Base-by-base conservation (phyloP, 805 yeast genomes). In the Barnettozyma botsteinii region DNA sequence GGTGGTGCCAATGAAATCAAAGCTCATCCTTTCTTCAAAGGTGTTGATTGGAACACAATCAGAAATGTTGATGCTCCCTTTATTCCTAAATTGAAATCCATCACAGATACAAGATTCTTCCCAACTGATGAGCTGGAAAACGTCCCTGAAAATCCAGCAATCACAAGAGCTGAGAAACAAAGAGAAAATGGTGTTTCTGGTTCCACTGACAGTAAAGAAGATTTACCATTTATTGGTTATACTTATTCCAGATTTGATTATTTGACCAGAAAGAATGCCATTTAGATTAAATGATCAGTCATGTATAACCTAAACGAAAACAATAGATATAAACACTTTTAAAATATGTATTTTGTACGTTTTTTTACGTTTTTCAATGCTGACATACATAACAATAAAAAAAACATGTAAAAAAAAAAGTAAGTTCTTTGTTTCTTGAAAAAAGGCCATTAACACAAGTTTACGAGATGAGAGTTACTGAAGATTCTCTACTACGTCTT, bases 91-190 rank as follows among this genome's bases (percentile, higher is more conserved):
- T 72, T 93, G 57, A 77, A 88, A 51, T 83, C 95, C 11, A 83
- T 91, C 45, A 91, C 98, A 6, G 98, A 93, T 61, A 93, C 98
- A 0, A 73, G 97, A 52, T 91, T 91, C 69, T 93, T 93, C 87
- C 98, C 98, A 31, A 87, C 95, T 2, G 98, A 91, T 60, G 98
- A 91, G 58, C 70, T 91, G 55, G 96, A 91, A 61, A 86, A 85
- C 55, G 88, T 91, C 37, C 96, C 98, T 2, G 97, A 89, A 55
- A 79, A 86, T 33, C 95, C 96, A 11, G 81, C 81, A 5, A 67
- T 75, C 57, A 71, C 74, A 57, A 72, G 69, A 57, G 87, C 88
- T 23, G 81, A 81, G 51, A 73, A 74, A 52, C 82, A 75, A 57
- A 70, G 80, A 49, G 84, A 77, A 43, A 46, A 43, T 28, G 45